These are phyloP conservation scores for Hyaloscypha variabilis DNA, from an alignment of 495 filamentous ascomycete species.

Conservation along the genomic window DNA sequence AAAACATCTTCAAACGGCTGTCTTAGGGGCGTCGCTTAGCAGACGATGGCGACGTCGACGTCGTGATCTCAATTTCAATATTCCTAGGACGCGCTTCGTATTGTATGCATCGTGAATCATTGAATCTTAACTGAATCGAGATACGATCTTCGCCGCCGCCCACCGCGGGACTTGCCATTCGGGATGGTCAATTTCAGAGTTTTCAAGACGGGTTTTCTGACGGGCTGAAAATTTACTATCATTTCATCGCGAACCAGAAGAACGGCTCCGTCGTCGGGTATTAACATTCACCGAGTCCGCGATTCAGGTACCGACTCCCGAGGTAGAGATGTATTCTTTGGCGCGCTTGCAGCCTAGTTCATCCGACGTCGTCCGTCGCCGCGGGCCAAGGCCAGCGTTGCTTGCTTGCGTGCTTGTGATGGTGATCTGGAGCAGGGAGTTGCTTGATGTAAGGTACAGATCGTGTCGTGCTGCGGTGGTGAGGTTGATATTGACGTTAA, in stretches of 20 bases:
- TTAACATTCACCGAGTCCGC: not conserved
- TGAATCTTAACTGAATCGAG: not conserved
- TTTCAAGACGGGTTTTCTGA: not conserved
- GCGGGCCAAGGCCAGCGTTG: not conserved
- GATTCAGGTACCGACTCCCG: not conserved
- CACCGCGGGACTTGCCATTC: not conserved
- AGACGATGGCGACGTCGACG: not conserved
- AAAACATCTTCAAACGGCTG: not conserved
- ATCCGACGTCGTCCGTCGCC: not conserved
- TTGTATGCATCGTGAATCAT: not conserved
- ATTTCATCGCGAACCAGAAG: not conserved
- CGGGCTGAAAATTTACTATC: not conserved
- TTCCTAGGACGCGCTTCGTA: not conserved
- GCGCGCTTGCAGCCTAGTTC: not conserved
- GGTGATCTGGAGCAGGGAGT: not conserved
- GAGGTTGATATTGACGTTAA: slow-evolving; percentile 31
- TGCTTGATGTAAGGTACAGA: slow-evolving; percentile 21
- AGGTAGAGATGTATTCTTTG: not conserved
- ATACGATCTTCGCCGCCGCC: not conserved
- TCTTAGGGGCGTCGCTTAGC: not conserved
- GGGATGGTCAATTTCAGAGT: not conserved
- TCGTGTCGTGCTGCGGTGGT: not conserved
- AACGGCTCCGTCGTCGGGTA: not conserved
- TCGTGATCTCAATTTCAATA: not conserved
- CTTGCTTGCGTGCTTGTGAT: slow-evolving; percentile 4